Conservation (phyloP, 2,329 filamentous ascomycete genomes). For the Acrocalymma vagum region DNA sequence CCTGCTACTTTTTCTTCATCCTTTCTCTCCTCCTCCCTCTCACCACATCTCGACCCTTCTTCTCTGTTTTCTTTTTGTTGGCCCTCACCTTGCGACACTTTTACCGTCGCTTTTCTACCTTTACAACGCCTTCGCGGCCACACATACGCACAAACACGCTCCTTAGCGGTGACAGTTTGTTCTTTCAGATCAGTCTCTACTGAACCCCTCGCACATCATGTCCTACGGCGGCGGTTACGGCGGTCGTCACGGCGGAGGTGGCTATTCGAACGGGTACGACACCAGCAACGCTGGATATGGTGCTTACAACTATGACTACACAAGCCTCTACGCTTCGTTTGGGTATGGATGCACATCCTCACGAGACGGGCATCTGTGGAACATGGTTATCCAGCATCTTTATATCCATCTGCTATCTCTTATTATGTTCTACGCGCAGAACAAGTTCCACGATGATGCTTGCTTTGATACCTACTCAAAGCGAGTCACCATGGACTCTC, state of each 20-base stretch:
- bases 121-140: slow-evolving; percentile 20
- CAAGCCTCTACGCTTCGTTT: slow-evolving; percentile 54
- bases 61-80: slow-evolving; percentile 25
- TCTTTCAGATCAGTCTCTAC: slow-evolving; percentile 42
- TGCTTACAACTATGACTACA: slow-evolving; percentile 59
- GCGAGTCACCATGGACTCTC: slow-evolving; percentile 34
- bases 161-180: slow-evolving; percentile 32
- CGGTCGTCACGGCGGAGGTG: slow-evolving; percentile 56
- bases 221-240: slow-evolving; percentile 68
- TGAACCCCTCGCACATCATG: slow-evolving; percentile 61
- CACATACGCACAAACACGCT: slow-evolving; percentile 26
- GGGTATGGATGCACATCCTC: slow-evolving; percentile 52
- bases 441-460: slow-evolving; percentile 30
- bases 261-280: slow-evolving; percentile 65
- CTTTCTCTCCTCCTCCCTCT: slow-evolving; percentile 26
- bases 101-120: slow-evolving; percentile 31
- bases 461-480: slow-evolving; percentile 27
- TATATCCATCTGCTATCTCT: slow-evolving; percentile 37
- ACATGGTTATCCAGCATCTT: slow-evolving; percentile 41
- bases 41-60: slow-evolving; percentile 24
- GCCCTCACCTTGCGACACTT: slow-evolving; percentile 32
- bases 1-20: slow-evolving; percentile 31
- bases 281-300: slow-evolving; percentile 52
- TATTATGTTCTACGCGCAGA: slow-evolving; percentile 40
- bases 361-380: slow-evolving; percentile 51